A percentile compares a stretch with the other conserved stretches of the same genome.
Evolutionary conservation across 2,329 filamentous ascomycete species (phyloP).

Genomic region (Esteya vermicola): DNA sequence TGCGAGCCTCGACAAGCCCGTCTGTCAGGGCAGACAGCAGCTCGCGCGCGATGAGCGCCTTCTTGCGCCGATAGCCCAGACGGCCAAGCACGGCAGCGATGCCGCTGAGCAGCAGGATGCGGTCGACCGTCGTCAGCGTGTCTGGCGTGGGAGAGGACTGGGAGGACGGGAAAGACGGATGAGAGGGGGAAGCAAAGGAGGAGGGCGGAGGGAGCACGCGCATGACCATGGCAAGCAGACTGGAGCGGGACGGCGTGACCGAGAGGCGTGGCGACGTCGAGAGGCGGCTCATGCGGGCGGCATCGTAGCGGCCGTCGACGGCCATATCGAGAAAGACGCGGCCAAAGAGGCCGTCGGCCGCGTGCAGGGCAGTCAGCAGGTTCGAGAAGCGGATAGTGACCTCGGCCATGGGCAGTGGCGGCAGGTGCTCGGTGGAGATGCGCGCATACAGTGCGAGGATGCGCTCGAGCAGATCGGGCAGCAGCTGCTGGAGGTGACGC

Average conservation of each 20-base stretch:
- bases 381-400: constrained; percentile 60
- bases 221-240: constrained; percentile 52
- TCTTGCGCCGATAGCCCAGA: constrained; percentile 74
- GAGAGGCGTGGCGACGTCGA: constrained; percentile 41
- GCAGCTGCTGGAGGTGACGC: constrained; percentile 37
- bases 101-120: constrained; percentile 66
- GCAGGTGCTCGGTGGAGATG: constrained; percentile 55
- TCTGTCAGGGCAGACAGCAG: constrained; percentile 70
- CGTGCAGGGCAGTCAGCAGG: constrained; percentile 51
- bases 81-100: constrained; percentile 75
- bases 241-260: constrained; percentile 41
- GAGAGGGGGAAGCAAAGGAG: too few species aligned
- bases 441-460: constrained; percentile 62
- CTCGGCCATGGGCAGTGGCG: constrained; percentile 58
- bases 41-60: constrained; percentile 78
- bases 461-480: constrained; percentile 63
- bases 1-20: constrained; percentile 78
- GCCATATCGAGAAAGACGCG: constrained; percentile 48
- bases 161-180: too few species aligned
- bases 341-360: constrained; percentile 48
- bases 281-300: constrained; percentile 20
- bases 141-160: constrained; percentile 50
- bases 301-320: constrained; percentile 44
- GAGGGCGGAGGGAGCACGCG: constrained; percentile 55
- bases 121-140: constrained; percentile 57